Percentiles rank a stretch among this genome's conserved stretches.
phyloP scores from a whole-genome alignment of 495 filamentous ascomycete genomes.

The Neurospora tetraspora region DNA sequence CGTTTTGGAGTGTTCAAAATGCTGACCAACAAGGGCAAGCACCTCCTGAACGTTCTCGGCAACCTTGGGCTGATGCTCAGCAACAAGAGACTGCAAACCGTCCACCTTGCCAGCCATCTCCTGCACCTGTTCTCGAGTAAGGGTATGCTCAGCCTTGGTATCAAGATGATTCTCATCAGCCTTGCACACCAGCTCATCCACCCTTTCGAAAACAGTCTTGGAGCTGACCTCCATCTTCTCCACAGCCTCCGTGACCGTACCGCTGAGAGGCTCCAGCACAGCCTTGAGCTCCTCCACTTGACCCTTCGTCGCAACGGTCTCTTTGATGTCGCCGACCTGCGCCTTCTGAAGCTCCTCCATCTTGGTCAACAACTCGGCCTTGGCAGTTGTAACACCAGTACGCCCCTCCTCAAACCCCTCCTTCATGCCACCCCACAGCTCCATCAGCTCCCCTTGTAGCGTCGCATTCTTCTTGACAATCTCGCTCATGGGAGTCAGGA shows the following conservation, averaged over 20 bases:
- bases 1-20: constrained; percentile 61
- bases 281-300: constrained; percentile 78
- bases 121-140: constrained; percentile 65
- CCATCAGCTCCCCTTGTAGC: constrained; percentile 56
- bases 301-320: constrained; percentile 58
- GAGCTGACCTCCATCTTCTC: constrained; percentile 69
- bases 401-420: constrained; percentile 72
- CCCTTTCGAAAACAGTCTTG: constrained; percentile 67
- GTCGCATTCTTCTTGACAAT: constrained; percentile 47
- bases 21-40: constrained; percentile 66
- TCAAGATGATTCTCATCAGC: constrained; percentile 67
- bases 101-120: constrained; percentile 62
- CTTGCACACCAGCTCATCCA: constrained; percentile 67
- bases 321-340: constrained; percentile 57
- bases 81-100: constrained; percentile 61
- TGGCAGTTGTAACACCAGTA: constrained; percentile 4
- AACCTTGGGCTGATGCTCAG: constrained; percentile 77
- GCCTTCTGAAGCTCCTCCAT: constrained; percentile 65
- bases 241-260: constrained; percentile 69
- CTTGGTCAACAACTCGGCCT: constrained; percentile 21
- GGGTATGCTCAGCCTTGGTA: constrained; percentile 62
- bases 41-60: constrained; percentile 73
- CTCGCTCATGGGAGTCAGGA: constrained; percentile 52
- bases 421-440: constrained; percentile 69
- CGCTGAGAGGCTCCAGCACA: constrained; percentile 73